These are phyloP conservation scores for Buddleja alternifolia DNA, from an alignment of 257 asterid genomes.

Conservation along the genomic window DNA sequence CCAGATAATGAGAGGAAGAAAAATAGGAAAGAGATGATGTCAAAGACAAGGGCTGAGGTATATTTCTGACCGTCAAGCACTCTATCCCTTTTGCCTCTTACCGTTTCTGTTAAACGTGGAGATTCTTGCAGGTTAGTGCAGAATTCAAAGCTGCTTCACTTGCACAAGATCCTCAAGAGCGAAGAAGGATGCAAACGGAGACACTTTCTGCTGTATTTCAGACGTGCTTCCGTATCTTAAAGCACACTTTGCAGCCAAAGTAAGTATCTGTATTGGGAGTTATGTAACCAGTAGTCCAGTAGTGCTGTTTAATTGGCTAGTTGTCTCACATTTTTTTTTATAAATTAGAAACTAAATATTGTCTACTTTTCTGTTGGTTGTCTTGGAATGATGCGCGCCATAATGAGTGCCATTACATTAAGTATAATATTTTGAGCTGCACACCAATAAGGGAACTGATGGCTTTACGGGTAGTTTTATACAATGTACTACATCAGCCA, in stretches of 20 bases:
- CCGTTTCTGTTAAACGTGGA: slow-evolving; percentile 24
- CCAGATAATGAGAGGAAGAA: slow-evolving; percentile 71
- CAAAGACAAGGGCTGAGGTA: slow-evolving; percentile 92
- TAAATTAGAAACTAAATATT: too few species aligned
- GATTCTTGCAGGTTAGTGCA: slow-evolving; percentile 68
- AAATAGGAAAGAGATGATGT: slow-evolving; percentile 59
- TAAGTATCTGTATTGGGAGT: slow-evolving; percentile 35
- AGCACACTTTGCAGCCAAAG: slow-evolving; percentile 60
- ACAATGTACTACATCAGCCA: too few species aligned
- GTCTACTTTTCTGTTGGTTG: too few species aligned
- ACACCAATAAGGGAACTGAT: too few species aligned
- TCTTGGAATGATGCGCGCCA: too few species aligned
- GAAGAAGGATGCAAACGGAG: slow-evolving; percentile 79
- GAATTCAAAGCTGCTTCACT: slow-evolving; percentile 84
- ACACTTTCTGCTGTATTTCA: slow-evolving; percentile 80
- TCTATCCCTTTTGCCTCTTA: slow-evolving; percentile 15
- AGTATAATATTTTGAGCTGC: too few species aligned
- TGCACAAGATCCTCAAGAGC: slow-evolving; percentile 79
- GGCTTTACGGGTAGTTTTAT: too few species aligned
- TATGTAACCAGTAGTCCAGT: too few species aligned
- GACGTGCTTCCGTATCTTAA: slow-evolving; percentile 79
- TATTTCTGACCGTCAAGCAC: slow-evolving; percentile 15
- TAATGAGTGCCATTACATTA: too few species aligned
- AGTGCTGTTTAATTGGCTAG: too few species aligned
- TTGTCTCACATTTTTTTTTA: too few species aligned